Evolutionary conservation across 2,329 filamentous ascomycete species (phyloP).

Genomic region (Alternaria gansuensis): DNA sequence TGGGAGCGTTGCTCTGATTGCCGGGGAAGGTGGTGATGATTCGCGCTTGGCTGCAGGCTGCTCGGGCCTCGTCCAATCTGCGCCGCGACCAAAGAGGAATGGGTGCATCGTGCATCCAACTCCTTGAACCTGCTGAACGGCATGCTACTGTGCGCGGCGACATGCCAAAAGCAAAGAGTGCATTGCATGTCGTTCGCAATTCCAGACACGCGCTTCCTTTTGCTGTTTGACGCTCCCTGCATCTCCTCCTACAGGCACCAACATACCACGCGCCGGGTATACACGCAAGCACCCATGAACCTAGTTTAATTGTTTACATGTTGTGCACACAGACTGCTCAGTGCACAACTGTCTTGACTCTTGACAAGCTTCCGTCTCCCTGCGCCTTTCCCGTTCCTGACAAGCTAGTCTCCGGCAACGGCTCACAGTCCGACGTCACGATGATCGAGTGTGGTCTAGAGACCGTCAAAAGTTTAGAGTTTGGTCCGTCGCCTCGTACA

Average conservation of each 20-base stretch:
- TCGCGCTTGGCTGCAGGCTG: conserved; percentile 37
- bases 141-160: not conserved
- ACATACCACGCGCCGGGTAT: not conserved
- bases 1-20: conserved; percentile 25
- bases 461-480: conserved; percentile 10
- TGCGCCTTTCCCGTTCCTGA: conserved; percentile 30
- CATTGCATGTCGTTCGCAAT: not conserved
- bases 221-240: not conserved
- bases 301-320: conserved; percentile 18
- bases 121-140: conserved; percentile 12
- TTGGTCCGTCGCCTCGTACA: conserved; percentile 2
- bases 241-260: not conserved
- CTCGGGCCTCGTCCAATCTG: conserved; percentile 26
- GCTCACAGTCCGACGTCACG: conserved; percentile 16
- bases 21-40: conserved; percentile 35
- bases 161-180: conserved; percentile 13
- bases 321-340: conserved; percentile 25
- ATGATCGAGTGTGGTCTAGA: conserved; percentile 10
- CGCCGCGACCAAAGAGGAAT: conserved; percentile 22
- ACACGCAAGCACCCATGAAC: conserved; percentile 10
- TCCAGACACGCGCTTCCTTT: not conserved
- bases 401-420: conserved; percentile 21
- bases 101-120: conserved; percentile 9
- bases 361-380: conserved; percentile 29
- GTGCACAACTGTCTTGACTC: conserved; percentile 26